Percentiles rank a stretch among this genome's conserved stretches.
These are phyloP conservation scores for Moesziomyces sp. DNA, from an alignment of 1,284 basidiomycete species.

Conservation along the genomic window DNA sequence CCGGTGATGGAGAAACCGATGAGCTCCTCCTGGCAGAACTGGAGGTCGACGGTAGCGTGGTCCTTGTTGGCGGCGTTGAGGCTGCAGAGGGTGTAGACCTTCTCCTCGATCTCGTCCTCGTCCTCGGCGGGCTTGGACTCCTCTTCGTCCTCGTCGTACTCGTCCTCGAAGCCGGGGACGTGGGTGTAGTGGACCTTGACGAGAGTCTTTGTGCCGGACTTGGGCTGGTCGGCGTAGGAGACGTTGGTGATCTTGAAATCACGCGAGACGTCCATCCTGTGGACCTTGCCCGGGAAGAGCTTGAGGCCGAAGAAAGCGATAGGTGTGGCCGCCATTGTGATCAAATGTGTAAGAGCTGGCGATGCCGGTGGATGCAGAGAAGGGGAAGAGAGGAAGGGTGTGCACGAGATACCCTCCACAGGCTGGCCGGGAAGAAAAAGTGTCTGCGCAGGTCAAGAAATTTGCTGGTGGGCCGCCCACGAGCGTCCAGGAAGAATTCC, in stretches of 20 bases:
- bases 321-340: conserved; percentile 55
- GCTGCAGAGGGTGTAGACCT: conserved; percentile 70
- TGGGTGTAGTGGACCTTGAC: conserved; percentile 78
- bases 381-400: too few relatives aligned
- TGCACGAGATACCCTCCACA: too few relatives aligned
- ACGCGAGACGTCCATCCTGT: conserved; percentile 75
- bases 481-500: too few relatives aligned
- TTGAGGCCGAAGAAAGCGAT: conserved; percentile 63
- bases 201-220: conserved; percentile 76
- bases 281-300: conserved; percentile 75
- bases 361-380: too few relatives aligned
- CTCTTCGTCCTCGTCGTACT: conserved; percentile 71
- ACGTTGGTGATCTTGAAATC: conserved; percentile 87
- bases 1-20: conserved; percentile 80
- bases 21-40: conserved; percentile 77
- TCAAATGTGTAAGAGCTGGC: background rate
- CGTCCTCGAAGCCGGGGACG: conserved; percentile 68
- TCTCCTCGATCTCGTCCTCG: conserved; percentile 68
- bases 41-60: conserved; percentile 73
- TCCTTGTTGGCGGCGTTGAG: conserved; percentile 75
- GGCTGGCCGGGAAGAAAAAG: too few relatives aligned
- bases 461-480: too few relatives aligned
- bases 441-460: too few relatives aligned
- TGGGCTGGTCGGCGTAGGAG: conserved; percentile 75
- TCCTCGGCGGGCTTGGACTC: conserved; percentile 67